Conservation (phyloP, 2,329 filamentous ascomycete genomes). For the Trichoderma breve region DNA sequence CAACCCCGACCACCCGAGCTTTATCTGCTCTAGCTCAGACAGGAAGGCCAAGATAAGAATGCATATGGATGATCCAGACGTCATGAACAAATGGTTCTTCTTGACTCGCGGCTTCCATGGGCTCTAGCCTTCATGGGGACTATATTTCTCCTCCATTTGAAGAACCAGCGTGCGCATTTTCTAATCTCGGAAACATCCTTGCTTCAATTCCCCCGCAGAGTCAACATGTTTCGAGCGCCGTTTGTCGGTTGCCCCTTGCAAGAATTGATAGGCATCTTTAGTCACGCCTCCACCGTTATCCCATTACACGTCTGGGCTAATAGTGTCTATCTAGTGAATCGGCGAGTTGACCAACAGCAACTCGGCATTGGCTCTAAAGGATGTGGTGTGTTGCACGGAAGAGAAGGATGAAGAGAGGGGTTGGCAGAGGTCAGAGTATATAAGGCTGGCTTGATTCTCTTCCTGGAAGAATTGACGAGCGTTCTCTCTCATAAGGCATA, state of each 20-base stretch:
- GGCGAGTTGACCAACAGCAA: background rate
- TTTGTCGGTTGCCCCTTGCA: background rate
- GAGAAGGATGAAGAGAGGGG: background rate
- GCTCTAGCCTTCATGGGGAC: background rate
- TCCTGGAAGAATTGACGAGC: background rate
- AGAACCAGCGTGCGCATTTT: background rate
- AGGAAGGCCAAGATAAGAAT: constrained; percentile 16
- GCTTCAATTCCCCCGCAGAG: background rate
- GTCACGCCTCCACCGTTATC: background rate
- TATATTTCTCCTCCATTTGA: background rate
- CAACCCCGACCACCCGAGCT: background rate
- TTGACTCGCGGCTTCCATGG: background rate
- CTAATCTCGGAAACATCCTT: background rate
- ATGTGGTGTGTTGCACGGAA: background rate
- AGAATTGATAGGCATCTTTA: background rate
- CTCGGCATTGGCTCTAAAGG: background rate
- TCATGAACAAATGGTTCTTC: background rate
- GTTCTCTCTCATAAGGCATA: background rate
- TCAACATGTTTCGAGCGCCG: background rate
- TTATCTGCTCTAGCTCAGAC: constrained; percentile 6
- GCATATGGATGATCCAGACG: background rate
- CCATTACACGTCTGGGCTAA: background rate
- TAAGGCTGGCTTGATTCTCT: background rate
- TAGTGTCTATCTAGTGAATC: background rate
- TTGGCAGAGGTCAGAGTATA: background rate